Base-by-base conservation (phyloP, 345 rosid genomes). In the Linum usitatissimum region DNA sequence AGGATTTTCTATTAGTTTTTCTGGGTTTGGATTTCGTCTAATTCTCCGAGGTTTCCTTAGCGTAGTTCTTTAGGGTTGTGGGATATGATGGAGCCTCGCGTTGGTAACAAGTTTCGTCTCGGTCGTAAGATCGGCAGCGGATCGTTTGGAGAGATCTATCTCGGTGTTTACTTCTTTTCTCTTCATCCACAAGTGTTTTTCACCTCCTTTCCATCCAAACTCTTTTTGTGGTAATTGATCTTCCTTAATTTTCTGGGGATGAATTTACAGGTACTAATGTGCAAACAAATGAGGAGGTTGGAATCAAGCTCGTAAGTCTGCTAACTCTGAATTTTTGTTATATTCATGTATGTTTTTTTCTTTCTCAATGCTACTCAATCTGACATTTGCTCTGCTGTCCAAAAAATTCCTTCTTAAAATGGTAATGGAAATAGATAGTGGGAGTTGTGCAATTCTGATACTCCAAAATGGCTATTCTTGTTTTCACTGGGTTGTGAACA, bases 41-140 rank as follows among this genome's bases (percentile, higher is more conserved):
- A n/a, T 55, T 6, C 5, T 49, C 13, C 30, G 18, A 15, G 9
- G 53, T 19, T 42, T 57, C 48, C 34, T 57, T 13, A 34, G 17
- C 17, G 15, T 17, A 6, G 23, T 20, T 36, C 9, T 42, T 42
- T 42, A 42, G 49, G 49, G 49, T 42, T 42, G 49, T 57, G 45
- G 62, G 17, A 9, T 9, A 39, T n/a, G 65, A 62, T 88, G 98
- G 98, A 91, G 69, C 90, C 90, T 2, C 78, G 86, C 49, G 87
- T 93, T 18, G 97, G 90, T 19, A 87, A 86, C 73, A 90, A 87
- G 86, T 93, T 86, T 75, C 80, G 86, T 54, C 86, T 90, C 30
- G 97, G 99, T 66, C 71, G 88, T n/a, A 93, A 90, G 92, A 93
- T 93, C 83, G 99, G 97, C 19, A 77, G 97, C 74, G 99, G 99